Evolutionary conservation across 768 basidiomycete species (phyloP).

Genomic region (Piloderma croceum): DNA sequence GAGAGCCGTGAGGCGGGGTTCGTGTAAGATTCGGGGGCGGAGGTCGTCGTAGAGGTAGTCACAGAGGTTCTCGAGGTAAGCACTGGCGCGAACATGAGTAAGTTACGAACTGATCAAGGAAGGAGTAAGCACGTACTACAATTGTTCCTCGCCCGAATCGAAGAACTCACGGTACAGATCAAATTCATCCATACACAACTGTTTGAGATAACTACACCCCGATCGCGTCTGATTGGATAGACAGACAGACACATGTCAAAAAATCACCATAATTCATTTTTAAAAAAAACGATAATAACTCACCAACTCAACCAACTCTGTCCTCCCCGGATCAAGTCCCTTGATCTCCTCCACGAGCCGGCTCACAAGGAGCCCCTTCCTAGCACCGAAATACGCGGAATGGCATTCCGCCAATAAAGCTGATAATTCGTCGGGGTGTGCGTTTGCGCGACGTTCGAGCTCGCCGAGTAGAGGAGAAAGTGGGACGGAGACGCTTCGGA

Average conservation of each 20-base stretch:
- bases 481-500: slow-evolving; percentile 63
- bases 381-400: slow-evolving; percentile 68
- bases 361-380: slow-evolving; percentile 67
- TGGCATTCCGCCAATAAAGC: slow-evolving; percentile 85
- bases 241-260: too few relatives aligned
- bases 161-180: slow-evolving; percentile 82
- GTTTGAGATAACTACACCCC: slow-evolving; percentile 90
- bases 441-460: slow-evolving; percentile 69
- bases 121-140: slow-evolving; percentile 48
- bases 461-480: slow-evolving; percentile 78
- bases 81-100: slow-evolving; percentile 43
- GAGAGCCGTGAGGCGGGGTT: slow-evolving; percentile 77
- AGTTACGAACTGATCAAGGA: neutral
- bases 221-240: slow-evolving; percentile 77
- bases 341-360: slow-evolving; percentile 78
- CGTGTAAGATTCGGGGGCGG: slow-evolving; percentile 91
- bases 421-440: slow-evolving; percentile 80
- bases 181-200: slow-evolving; percentile 88
- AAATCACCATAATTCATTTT: slow-evolving; percentile 2
- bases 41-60: slow-evolving; percentile 95
- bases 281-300: slow-evolving; percentile 9
- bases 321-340: slow-evolving; percentile 69
- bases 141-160: slow-evolving; percentile 69
- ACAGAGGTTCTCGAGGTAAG: slow-evolving; percentile 86
- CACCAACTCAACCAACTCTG: slow-evolving; percentile 87